These are phyloP conservation scores for Fusarium sterilihyphosum DNA, from an alignment of 2,329 filamentous ascomycete species.

Conservation along the genomic window DNA sequence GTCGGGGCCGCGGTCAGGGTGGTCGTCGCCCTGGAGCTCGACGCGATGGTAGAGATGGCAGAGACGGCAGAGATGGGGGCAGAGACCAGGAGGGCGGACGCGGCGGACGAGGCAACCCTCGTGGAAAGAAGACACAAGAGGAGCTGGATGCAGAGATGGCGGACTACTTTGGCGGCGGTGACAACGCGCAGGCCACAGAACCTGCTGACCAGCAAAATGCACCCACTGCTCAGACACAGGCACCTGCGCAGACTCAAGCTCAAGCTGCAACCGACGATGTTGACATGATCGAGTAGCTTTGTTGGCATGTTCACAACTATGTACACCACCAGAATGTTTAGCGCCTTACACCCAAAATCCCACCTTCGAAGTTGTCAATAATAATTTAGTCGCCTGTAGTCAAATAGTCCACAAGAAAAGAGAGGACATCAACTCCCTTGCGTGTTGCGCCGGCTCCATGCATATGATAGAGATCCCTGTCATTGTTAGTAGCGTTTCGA, in stretches of 20 bases:
- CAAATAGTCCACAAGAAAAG: neutral
- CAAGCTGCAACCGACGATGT: slow-evolving; percentile 62
- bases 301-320: slow-evolving; percentile 28
- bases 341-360: slow-evolving; percentile 23
- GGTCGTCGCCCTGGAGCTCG: slow-evolving; percentile 63
- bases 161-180: slow-evolving; percentile 78
- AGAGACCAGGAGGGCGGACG: slow-evolving; percentile 50
- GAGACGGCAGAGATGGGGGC: slow-evolving; percentile 49
- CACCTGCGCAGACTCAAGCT: slow-evolving; percentile 33
- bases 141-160: slow-evolving; percentile 97
- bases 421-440: slow-evolving; percentile 9
- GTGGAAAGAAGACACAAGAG: slow-evolving; percentile 86
- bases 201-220: slow-evolving; percentile 38
- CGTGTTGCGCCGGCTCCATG: slow-evolving; percentile 36
- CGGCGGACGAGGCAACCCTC: slow-evolving; percentile 57
- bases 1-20: slow-evolving; percentile 46
- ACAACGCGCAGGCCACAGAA: slow-evolving; percentile 51
- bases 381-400: slow-evolving; percentile 3
- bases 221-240: slow-evolving; percentile 41
- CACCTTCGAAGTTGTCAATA: slow-evolving; percentile 27
- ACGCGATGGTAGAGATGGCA: slow-evolving; percentile 50
- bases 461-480: slow-evolving; percentile 40
- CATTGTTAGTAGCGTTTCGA: slow-evolving; percentile 4
- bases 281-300: slow-evolving; percentile 73
- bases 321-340: slow-evolving; percentile 43